Evolutionary conservation across 306 rosid species (phyloP).

Genomic region (Corylus heterophylla): DNA sequence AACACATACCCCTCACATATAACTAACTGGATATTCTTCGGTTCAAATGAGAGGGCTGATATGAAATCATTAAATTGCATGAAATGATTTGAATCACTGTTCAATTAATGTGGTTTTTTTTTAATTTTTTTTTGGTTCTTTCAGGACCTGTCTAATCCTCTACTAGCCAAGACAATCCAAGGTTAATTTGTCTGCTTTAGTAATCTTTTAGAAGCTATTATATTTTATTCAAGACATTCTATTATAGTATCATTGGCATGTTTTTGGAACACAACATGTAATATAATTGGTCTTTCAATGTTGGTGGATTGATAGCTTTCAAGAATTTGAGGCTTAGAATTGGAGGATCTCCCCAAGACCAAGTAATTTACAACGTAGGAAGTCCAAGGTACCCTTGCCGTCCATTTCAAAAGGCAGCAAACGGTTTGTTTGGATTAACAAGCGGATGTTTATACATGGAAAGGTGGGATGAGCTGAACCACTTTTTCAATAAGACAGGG

Average conservation of each 20-base stretch:
- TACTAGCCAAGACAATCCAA: slow-evolving; percentile 76
- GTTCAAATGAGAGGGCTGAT: no score
- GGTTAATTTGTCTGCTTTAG: slow-evolving; percentile 44
- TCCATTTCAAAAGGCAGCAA: slow-evolving; percentile 63
- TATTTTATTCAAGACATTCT: not conserved
- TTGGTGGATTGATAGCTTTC: slow-evolving; percentile 64
- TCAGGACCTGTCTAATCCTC: slow-evolving; percentile 85
- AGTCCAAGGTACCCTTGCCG: slow-evolving; percentile 64
- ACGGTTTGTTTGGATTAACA: slow-evolving; percentile 80
- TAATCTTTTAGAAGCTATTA: slow-evolving; percentile 7
- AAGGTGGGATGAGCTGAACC: slow-evolving; percentile 93
- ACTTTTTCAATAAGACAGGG: slow-evolving; percentile 73
- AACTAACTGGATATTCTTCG: no score
- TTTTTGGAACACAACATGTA: not conserved
- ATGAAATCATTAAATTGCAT: no score
- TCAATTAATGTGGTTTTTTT: not conserved
- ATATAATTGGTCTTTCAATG: slow-evolving; percentile 22
- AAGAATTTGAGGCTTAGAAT: slow-evolving; percentile 82
- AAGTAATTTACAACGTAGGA: slow-evolving; percentile 71
- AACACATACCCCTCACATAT: no score
- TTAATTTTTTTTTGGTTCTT: slow-evolving; percentile 21
- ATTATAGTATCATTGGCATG: slow-evolving; percentile 5
- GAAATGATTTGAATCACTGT: no score
- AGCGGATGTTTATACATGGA: slow-evolving; percentile 82
- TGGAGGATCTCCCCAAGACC: slow-evolving; percentile 97